Conservation (phyloP, 1,284 basidiomycete genomes). For the Xerocomus minutiporus region DNA sequence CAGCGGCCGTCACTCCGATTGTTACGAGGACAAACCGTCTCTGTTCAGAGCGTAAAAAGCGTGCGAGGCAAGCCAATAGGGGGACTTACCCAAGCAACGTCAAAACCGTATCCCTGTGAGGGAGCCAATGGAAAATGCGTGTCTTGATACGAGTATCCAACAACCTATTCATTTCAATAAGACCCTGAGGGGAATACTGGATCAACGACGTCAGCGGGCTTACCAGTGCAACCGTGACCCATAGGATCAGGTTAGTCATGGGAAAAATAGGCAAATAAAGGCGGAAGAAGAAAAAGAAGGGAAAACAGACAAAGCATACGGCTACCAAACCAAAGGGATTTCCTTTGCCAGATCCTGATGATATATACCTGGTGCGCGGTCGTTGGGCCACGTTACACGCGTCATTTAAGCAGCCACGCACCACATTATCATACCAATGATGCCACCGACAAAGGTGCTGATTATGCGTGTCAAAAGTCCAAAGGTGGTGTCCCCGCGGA, state of each 20-base stretch:
- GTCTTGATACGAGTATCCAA: conserved; percentile 74
- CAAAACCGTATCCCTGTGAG: conserved; percentile 54
- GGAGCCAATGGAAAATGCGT: conserved; percentile 41
- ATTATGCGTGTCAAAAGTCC: conserved; percentile 60
- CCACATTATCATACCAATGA: conserved; percentile 70
- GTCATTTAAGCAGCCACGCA: conserved; percentile 30
- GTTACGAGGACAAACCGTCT: conserved; percentile 60
- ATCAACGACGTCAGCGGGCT: conserved; percentile 12
- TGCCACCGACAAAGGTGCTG: conserved; percentile 67
- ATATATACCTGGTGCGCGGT: conserved; percentile 58
- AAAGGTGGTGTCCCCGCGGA: conserved; percentile 74
- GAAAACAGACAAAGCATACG: conserved; percentile 65
- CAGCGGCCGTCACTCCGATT: conserved; percentile 59
- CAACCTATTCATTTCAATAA: conserved; percentile 39
- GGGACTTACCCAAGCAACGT: conserved; percentile 58
- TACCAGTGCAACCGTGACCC: conserved; percentile 67
- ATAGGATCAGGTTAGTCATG: conserved; percentile 70
- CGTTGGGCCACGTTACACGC: background rate
- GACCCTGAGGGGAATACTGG: background rate
- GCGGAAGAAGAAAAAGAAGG: conserved; percentile 62
- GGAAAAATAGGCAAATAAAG: conserved; percentile 74
- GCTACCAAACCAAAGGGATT: conserved; percentile 75
- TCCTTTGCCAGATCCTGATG: conserved; percentile 58
- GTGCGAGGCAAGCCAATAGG: background rate
- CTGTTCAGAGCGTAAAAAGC: conserved; percentile 30